Evolutionary conservation across 2,329 filamentous ascomycete genomes (phyloP), one percentile per base, ranked within the genome.

Genomic region (Aspergillus transmontanensis): DNA sequence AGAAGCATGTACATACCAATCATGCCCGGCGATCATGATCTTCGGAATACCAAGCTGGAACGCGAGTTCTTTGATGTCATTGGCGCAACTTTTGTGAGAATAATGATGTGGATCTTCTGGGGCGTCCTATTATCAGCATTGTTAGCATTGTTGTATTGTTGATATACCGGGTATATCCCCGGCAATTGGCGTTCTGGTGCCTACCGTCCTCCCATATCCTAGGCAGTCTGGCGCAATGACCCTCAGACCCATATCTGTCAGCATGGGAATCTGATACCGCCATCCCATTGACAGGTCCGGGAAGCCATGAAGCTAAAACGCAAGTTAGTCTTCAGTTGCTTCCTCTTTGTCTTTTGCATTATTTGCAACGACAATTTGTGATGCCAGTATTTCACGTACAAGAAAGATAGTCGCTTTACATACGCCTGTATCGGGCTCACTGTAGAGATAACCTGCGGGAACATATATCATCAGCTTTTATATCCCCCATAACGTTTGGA

Each of bases 1-100:
- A 23, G 46, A 66, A 39, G 26, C 32, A 34, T 34, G 11, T 4
- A 32, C 60, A 55, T 76, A 80, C 87, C 94, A 97, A 79, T 98
- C 94, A 80, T 97, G 94, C 9, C 93, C 94, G 56, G 93, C 93
- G 16, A 97, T 85, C 61, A 97, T 89, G 72, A 97, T 90, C 55
- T 76, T 81, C 50, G 74, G 81, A 59, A 82, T 80, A 4, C 81
- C 80, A 5, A 89, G 76, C 43, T 89, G 84, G 63, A 80, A 81
- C 7, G 90, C 87, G 28, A 98, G 84, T 65, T 87, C 88, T 26
- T 87, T 89, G 68, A 98, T 85, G 73, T 97, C 93, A 60, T 89
- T 86, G 21, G 90, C 85, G 64, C 91, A 86, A 66, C 84, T 87
- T 81, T 93, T 95, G 75, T 88, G 82, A 28, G 86, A 87, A 79